Conservation (phyloP, 2,329 filamentous ascomycete genomes). For the Chrysosporium keratinophilum region DNA sequence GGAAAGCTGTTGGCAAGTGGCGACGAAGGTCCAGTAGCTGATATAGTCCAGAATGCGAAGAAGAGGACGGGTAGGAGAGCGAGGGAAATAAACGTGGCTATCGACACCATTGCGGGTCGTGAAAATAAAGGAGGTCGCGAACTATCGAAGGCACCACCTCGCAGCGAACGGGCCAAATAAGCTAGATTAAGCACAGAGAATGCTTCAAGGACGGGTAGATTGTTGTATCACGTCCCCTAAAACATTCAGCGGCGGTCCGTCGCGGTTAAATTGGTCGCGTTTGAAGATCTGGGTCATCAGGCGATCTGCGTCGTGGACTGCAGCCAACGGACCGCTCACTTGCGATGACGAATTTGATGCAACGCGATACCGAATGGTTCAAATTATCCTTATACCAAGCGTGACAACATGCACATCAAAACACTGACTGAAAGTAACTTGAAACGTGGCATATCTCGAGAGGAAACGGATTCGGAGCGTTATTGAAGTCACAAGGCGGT, state of each 20-base stretch:
- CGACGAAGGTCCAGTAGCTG: slow-evolving; percentile 30
- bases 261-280: not conserved
- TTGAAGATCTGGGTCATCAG: slow-evolving; percentile 1
- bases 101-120: slow-evolving; percentile 11
- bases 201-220: not conserved
- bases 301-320: not conserved
- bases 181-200: not conserved
- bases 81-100: slow-evolving; percentile 20
- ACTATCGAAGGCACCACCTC: not conserved
- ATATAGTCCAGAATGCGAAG: slow-evolving; percentile 36
- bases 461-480: not conserved
- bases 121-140: not conserved
- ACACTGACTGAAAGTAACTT: not conserved
- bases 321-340: not conserved
- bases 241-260: not conserved
- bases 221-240: not conserved
- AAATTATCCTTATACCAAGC: slow-evolving; percentile 3
- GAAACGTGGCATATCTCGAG: slow-evolving; percentile 11
- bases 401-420: not conserved
- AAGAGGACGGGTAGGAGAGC: slow-evolving; percentile 33
- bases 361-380: not conserved
- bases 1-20: slow-evolving; percentile 41
- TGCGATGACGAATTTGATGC: slow-evolving; percentile 1
- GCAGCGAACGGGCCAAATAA: not conserved
- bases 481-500: not conserved